Conservation (phyloP, 1,284 basidiomycete species). For the Agroathelia rolfsii region DNA sequence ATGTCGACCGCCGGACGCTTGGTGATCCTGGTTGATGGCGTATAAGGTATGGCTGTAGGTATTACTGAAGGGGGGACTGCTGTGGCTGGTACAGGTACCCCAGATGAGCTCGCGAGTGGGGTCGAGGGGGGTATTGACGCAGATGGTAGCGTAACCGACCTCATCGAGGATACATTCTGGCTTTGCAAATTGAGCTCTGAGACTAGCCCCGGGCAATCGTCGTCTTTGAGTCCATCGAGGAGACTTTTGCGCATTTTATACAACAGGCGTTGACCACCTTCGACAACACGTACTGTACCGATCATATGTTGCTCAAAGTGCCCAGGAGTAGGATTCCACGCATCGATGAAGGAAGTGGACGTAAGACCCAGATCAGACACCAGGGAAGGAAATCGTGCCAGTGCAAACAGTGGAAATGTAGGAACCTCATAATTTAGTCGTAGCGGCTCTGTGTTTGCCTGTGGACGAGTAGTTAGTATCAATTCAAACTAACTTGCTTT, state of each 20-base stretch:
- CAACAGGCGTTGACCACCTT: conserved; percentile 38
- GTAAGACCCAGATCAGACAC: conserved; percentile 42
- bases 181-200: conserved; percentile 45
- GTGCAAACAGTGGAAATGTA: conserved; percentile 54
- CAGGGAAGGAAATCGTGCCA: conserved; percentile 41
- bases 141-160: conserved; percentile 5
- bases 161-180: too few species aligned
- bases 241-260: conserved; percentile 50
- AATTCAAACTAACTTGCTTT: neutral
- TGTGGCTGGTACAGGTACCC: too few species aligned
- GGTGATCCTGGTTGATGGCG: too few species aligned
- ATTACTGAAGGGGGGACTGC: too few species aligned
- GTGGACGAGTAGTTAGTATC: conserved; percentile 3
- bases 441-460: conserved; percentile 51
- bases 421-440: conserved; percentile 48
- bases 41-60: too few species aligned
- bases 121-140: conserved; percentile 16
- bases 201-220: conserved; percentile 42
- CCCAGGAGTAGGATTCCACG: conserved; percentile 39
- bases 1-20: too few species aligned
- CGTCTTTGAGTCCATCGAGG: conserved; percentile 42
- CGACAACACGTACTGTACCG: conserved; percentile 31
- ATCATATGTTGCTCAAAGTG: conserved; percentile 49
- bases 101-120: conserved; percentile 16
- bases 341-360: conserved; percentile 44